Evolutionary conservation across 768 basidiomycete genomes (phyloP).

Genomic region (Pholiota conissans): DNA sequence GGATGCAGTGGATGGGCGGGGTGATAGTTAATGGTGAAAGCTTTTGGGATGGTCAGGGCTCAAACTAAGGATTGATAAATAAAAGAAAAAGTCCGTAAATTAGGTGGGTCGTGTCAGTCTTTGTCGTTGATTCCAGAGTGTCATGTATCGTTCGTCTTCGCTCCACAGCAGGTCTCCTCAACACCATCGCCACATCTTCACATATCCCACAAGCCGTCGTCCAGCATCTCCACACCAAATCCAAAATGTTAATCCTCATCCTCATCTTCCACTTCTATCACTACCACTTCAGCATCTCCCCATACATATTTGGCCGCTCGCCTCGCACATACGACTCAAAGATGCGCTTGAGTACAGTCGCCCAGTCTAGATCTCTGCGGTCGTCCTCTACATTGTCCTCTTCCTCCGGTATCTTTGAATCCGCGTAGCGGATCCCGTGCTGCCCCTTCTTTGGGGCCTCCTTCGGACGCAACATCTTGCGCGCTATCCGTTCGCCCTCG

Average conservation of each 20-base stretch:
- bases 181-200: not conserved
- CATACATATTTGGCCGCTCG: constrained; percentile 94
- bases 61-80: not conserved
- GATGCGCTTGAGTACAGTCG: constrained; percentile 91
- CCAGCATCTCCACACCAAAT: not conserved
- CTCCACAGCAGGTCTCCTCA: not conserved
- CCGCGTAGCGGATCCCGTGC: constrained; percentile 21
- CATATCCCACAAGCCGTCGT: not conserved
- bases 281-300: constrained; percentile 70
- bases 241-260: not conserved
- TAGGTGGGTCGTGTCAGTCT: constrained; percentile 1
- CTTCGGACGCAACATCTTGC: constrained; percentile 30
- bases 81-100: not conserved
- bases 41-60: too few species aligned
- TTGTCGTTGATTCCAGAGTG: not conserved
- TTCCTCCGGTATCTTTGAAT: constrained; percentile 35
- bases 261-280: not conserved
- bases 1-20: not conserved
- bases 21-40: too few species aligned
- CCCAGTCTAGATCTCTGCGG: constrained; percentile 86
- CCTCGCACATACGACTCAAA: constrained; percentile 92
- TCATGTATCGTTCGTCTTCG: constrained; percentile 1
- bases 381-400: constrained; percentile 58
- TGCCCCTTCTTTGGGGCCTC: constrained; percentile 11
- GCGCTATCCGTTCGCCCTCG: constrained; percentile 70